Evolutionary conservation across 2,329 filamentous ascomycete genomes (phyloP), one percentile per base, ranked within the genome.

Genomic region (Pseudocercospora eumusae): DNA sequence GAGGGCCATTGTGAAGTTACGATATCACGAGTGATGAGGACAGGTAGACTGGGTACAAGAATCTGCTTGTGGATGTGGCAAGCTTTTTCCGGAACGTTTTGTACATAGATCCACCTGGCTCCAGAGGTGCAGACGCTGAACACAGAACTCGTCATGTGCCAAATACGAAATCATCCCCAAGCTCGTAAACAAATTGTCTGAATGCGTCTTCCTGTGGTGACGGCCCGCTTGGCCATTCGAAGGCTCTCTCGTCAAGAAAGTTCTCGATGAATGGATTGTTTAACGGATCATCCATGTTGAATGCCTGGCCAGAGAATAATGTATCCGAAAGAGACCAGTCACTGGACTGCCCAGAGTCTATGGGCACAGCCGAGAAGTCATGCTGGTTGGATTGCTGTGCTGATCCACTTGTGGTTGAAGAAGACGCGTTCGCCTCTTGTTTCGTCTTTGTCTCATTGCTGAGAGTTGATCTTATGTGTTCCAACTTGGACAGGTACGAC

Each of bases 401-500:
- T 10, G 31, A 4, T 33, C 31, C 11, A 33, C 31, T 33, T 13
- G 2, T 9, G 28, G 36, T 33, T 23, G 27, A 31, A 20, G 57
- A 3, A n/a, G 42, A 11, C 11, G 36, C 28, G 10, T 10, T 25
- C 20, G 36, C 28, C 7, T 31, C 28, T 20, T 59, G 49, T n/a
- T 52, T 53, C 31, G 25, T 54, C 33, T 23, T 5, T 13, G 31
- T 28, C 10, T 7, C 23, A 21, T 27, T 42, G 23, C 28, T 52
- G 42, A 63, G 47, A 7, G 45, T 57, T 13, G 56, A 40, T 42
- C 63, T 60, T n/a, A 69, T 65, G 25, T 65, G 60, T 23, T 79
- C 76, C 3, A 80, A 66, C 18, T 80, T 77, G n/a, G 73, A 69
- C 21, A 74, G 75, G 28, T 78, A 80, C 61, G 81, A 78, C 5